Conservation (phyloP, 805 yeast species). For the Ogataea nitratoaversa region DNA sequence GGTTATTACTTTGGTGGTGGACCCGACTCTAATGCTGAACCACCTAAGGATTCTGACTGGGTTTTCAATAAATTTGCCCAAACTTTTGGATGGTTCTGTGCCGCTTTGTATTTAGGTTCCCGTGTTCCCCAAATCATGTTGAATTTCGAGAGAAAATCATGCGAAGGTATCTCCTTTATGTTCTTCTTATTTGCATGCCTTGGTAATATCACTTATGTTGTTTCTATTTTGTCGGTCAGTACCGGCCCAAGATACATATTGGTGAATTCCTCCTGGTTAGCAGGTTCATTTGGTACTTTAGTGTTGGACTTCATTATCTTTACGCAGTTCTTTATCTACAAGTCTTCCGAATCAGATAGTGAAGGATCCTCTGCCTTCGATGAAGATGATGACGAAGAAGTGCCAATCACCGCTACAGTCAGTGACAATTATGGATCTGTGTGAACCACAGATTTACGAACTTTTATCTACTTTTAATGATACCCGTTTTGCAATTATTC, state of each 20-base stretch:
- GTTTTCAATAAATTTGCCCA: conserved; percentile 79
- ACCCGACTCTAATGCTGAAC: conserved; percentile 29
- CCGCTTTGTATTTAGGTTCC: conserved; percentile 75
- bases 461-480: background rate
- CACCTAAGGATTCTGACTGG: conserved; percentile 38
- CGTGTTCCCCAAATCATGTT: conserved; percentile 87
- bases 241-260: conserved; percentile 63
- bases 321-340: conserved; percentile 78
- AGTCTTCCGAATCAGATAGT: conserved; percentile 28
- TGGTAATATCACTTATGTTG: conserved; percentile 88
- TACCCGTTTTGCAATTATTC: background rate
- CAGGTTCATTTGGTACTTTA: conserved; percentile 88
- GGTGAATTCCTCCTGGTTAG: conserved; percentile 88
- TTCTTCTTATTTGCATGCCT: conserved; percentile 93
- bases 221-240: conserved; percentile 76
- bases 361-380: conserved; percentile 20
- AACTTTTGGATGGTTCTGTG: conserved; percentile 79
- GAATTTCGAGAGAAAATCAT: conserved; percentile 81
- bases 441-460: too few relatives aligned
- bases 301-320: conserved; percentile 80
- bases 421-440: conserved; percentile 9
- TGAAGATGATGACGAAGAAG: conserved; percentile 15
- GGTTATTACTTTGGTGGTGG: conserved; percentile 69
- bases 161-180: conserved; percentile 92
- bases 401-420: conserved; percentile 8